Base-by-base conservation (phyloP, 148 eudicot genomes). In the Rhododendron molle region DNA sequence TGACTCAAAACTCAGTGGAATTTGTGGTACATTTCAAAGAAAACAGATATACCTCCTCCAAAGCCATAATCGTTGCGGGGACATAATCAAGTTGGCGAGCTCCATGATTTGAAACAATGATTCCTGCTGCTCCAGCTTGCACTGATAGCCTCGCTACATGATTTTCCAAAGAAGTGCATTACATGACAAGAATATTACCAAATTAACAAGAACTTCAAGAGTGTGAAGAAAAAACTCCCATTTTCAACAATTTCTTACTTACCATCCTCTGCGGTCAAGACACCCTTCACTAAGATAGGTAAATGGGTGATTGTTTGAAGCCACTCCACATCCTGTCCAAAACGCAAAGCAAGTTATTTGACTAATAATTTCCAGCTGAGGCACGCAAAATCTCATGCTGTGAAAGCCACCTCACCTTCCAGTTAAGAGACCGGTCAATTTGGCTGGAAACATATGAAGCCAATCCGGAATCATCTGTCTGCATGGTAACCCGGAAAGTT, bases 241-340 rank as follows among this genome's bases (percentile, higher is more conserved):
- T 36, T 80, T 84, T 56, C 16, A 5, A 46, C 18, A 69, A n/a
- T 32, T 54, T 65, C 23, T 30, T 52, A 50, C 85, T 76, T 90
- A 95, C 99, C 95, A 89, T 97, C 99, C 90, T 95, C 99, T 34
- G 95, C 96, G 44, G 95, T 97, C 79, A 97, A 79, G 30, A 97
- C 98, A 85, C 99, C 99, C 96, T 97, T 97, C 30, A 97, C 92
- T 71, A 97, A 87, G 86, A 97, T 95, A 10, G 99, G 99, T 86
- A 97, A 85, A 58, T 86, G 83, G 80, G 99, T 97, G 67, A 97
- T 93, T 34, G 94, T 92, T 85, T 95, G 94, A 81, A 97, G 99
- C 99, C 99, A 97, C 90, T 94, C 87, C 84, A 97, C 88, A 89
- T 97, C 99, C 99, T 97, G 88, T 83, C 52, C 56, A 65, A 81